A percentile compares a stretch with the other conserved stretches of the same genome.
Evolutionary conservation across 1,284 basidiomycete genomes (phyloP).

Genomic region (Thelephora terrestris): DNA sequence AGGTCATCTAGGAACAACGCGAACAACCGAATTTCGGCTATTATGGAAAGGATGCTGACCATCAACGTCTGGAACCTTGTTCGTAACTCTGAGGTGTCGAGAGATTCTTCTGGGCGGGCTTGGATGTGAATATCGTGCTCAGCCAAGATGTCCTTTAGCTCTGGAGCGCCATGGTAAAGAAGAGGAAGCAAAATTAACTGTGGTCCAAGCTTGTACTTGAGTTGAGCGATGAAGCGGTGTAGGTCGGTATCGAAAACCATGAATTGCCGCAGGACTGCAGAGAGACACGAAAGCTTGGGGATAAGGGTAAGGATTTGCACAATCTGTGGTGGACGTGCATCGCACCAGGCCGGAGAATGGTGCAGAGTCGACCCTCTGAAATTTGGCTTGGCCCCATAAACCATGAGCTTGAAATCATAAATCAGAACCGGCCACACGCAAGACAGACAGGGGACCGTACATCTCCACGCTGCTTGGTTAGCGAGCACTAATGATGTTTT

Average conservation of each 20-base stretch:
- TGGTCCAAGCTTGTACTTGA: slow-evolving; percentile 51
- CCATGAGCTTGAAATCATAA: slow-evolving; percentile 40
- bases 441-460: slow-evolving; percentile 25
- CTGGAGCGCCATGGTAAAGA: slow-evolving; percentile 58
- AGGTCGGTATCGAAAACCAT: slow-evolving; percentile 64
- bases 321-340: neutral
- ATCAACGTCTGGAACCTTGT: slow-evolving; percentile 59
- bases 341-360: slow-evolving; percentile 56
- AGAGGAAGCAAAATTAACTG: slow-evolving; percentile 58
- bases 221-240: slow-evolving; percentile 49
- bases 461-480: slow-evolving; percentile 61
- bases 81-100: slow-evolving; percentile 48
- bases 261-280: slow-evolving; percentile 57
- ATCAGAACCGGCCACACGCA: slow-evolving; percentile 1
- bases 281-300: slow-evolving; percentile 49
- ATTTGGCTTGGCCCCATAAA: slow-evolving; percentile 66
- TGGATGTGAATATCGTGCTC: slow-evolving; percentile 43
- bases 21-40: slow-evolving; percentile 56
- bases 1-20: slow-evolving; percentile 63
- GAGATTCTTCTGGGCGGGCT: slow-evolving; percentile 35
- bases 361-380: slow-evolving; percentile 49
- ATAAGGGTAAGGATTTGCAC: neutral
- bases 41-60: slow-evolving; percentile 55
- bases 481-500: slow-evolving; percentile 61
- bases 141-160: slow-evolving; percentile 50